A percentile compares a stretch with the other conserved stretches of the same genome.
phyloP scores from a whole-genome alignment of 441 rosid species.

The Eutrema salsugineum region DNA sequence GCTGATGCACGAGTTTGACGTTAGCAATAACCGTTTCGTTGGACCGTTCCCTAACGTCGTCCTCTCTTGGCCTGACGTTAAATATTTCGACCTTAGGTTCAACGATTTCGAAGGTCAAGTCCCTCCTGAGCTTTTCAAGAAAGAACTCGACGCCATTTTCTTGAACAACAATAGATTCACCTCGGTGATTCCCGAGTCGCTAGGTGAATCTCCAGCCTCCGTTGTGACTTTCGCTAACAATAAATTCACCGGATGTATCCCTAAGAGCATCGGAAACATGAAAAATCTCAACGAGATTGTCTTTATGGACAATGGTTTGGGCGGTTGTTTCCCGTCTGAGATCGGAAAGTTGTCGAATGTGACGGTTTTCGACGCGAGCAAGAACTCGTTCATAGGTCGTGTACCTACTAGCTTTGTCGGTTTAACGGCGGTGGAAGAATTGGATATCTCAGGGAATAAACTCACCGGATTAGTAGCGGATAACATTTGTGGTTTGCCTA shows the following conservation, averaged over 20 bases:
- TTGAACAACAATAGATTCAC: slow-evolving; percentile 72
- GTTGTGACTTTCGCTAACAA: slow-evolving; percentile 68
- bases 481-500: slow-evolving; percentile 47
- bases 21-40: slow-evolving; percentile 80
- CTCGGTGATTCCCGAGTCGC: slow-evolving; percentile 52
- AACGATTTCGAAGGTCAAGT: slow-evolving; percentile 72
- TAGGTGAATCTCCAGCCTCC: slow-evolving; percentile 60
- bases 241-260: slow-evolving; percentile 69
- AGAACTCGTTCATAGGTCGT: slow-evolving; percentile 46
- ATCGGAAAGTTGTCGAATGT: slow-evolving; percentile 46
- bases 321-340: slow-evolving; percentile 74
- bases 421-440: slow-evolving; percentile 33
- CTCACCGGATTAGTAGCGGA: slow-evolving; percentile 56
- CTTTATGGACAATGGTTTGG: slow-evolving; percentile 42
- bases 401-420: slow-evolving; percentile 41
- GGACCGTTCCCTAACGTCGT: slow-evolving; percentile 53
- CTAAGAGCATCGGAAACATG: slow-evolving; percentile 62
- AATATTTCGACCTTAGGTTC: slow-evolving; percentile 62
- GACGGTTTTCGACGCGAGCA: slow-evolving; percentile 54
- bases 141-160: slow-evolving; percentile 60
- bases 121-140: slow-evolving; percentile 52
- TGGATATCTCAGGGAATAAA: slow-evolving; percentile 48
- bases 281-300: slow-evolving; percentile 54
- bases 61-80: slow-evolving; percentile 47
- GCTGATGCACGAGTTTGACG: slow-evolving; percentile 69